Evolutionary conservation across 2,329 filamentous ascomycete species (phyloP).

Genomic region (Epichloe sibirici): DNA sequence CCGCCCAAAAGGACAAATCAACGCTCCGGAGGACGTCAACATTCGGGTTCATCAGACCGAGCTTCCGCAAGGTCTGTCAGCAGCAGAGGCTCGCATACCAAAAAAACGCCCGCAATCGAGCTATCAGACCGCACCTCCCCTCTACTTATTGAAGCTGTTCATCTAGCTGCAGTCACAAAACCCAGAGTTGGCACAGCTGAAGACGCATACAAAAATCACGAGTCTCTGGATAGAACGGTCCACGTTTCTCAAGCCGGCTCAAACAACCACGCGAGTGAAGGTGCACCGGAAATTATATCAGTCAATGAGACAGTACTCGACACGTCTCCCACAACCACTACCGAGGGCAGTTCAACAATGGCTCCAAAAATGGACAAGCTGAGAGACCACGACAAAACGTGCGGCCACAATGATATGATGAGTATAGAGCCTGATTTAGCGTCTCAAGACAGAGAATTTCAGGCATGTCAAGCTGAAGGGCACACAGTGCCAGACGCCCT

Average conservation of each 20-base stretch:
- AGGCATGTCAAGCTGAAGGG: not conserved
- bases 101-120: not conserved
- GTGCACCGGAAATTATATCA: not conserved
- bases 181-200: not conserved
- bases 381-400: not conserved
- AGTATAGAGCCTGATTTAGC: not conserved
- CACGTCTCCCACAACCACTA: not conserved
- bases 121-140: not conserved
- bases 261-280: not conserved
- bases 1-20: constrained; percentile 31
- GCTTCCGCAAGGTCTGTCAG: not conserved
- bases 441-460: not conserved
- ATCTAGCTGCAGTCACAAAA: not conserved
- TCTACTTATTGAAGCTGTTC: not conserved
- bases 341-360: not conserved
- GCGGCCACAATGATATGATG: not conserved
- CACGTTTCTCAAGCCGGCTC: not conserved
- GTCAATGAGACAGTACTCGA: not conserved
- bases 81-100: not conserved
- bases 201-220: not conserved
- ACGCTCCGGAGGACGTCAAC: constrained; percentile 6
- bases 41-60: not conserved
- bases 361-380: not conserved
- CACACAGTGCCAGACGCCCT: not conserved
- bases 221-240: not conserved